Conservation (phyloP, 495 filamentous ascomycete species). For the Lepidopterella palustris region DNA sequence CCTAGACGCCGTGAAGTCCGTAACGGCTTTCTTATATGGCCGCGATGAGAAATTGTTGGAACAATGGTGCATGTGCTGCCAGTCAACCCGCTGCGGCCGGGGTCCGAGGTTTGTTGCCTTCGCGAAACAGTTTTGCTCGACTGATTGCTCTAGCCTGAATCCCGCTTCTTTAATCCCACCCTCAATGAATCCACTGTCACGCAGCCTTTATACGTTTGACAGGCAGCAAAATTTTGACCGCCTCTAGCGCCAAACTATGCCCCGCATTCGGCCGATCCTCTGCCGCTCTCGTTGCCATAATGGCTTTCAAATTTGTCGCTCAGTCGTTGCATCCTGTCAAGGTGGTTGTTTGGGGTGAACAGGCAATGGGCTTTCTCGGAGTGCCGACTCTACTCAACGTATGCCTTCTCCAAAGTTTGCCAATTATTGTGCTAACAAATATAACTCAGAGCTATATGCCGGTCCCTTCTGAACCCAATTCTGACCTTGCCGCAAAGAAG, state of each 20-base stretch:
- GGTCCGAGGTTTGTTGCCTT: too few relatives aligned
- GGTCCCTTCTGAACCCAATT: constrained; percentile 8
- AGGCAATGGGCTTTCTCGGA: constrained; percentile 9
- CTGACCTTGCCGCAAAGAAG: constrained; percentile 6
- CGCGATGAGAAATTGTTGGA: too few relatives aligned
- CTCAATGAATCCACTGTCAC: not conserved
- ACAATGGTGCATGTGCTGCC: too few relatives aligned
- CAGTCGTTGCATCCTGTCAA: constrained; percentile 10
- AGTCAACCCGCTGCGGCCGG: too few relatives aligned
- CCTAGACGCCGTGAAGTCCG: too few relatives aligned
- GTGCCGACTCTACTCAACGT: constrained; percentile 5
- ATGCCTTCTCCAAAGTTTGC: constrained; percentile 6
- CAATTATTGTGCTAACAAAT: constrained; percentile 6
- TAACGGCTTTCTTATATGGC: too few relatives aligned
- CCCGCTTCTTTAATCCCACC: not conserved
- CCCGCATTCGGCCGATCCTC: constrained; percentile 2
- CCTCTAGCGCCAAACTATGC: not conserved
- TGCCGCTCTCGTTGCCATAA: constrained; percentile 5
- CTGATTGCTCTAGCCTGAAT: too few relatives aligned
- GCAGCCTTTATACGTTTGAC: not conserved
- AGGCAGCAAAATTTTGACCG: not conserved
- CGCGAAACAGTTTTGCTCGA: too few relatives aligned
- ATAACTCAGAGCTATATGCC: constrained; percentile 10
- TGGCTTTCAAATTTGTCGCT: constrained; percentile 5
- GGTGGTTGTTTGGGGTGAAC: constrained; percentile 9